Evolutionary conservation across 2,329 filamentous ascomycete genomes (phyloP).

Genomic region (Cladosporium velox): DNA sequence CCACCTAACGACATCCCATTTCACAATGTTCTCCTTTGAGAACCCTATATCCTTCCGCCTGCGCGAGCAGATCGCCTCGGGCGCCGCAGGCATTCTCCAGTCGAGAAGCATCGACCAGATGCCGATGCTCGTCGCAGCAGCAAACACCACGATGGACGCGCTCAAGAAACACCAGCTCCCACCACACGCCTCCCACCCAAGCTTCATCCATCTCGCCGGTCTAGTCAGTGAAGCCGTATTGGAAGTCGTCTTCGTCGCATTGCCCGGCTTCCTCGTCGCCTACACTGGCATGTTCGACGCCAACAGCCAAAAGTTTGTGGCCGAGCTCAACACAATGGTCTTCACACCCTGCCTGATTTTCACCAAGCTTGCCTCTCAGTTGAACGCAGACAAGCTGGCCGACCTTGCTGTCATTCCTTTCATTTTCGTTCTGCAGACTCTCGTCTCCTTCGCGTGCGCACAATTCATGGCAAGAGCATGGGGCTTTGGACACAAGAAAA

Average conservation of each 20-base stretch:
- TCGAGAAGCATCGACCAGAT: conserved; percentile 35
- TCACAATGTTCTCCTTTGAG: conserved; percentile 16
- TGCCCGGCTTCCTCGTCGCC: conserved; percentile 92
- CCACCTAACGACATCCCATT: neutral
- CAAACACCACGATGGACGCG: conserved; percentile 33
- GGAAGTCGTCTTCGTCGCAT: conserved; percentile 90
- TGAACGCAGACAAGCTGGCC: conserved; percentile 84
- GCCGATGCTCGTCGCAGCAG: conserved; percentile 33
- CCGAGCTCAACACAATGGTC: conserved; percentile 92
- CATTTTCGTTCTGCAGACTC: conserved; percentile 86
- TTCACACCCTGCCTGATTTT: conserved; percentile 98
- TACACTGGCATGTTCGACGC: conserved; percentile 90
- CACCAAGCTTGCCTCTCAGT: conserved; percentile 91
- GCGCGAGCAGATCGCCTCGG: conserved; percentile 30
- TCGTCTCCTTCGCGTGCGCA: conserved; percentile 81
- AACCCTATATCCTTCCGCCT: conserved; percentile 43
- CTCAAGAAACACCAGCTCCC: conserved; percentile 29
- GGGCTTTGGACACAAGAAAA: conserved; percentile 65
- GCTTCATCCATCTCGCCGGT: conserved; percentile 69
- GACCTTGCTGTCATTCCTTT: conserved; percentile 93
- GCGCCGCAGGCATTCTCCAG: conserved; percentile 41
- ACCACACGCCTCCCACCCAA: conserved; percentile 56
- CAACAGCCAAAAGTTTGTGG: conserved; percentile 93
- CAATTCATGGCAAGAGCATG: conserved; percentile 71
- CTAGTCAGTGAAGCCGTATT: conserved; percentile 94